Percentiles rank a stretch among this genome's conserved stretches.
These are phyloP conservation scores for Pyrus hybrid DNA, from an alignment of 331 rosid species.

Conservation along the genomic window DNA sequence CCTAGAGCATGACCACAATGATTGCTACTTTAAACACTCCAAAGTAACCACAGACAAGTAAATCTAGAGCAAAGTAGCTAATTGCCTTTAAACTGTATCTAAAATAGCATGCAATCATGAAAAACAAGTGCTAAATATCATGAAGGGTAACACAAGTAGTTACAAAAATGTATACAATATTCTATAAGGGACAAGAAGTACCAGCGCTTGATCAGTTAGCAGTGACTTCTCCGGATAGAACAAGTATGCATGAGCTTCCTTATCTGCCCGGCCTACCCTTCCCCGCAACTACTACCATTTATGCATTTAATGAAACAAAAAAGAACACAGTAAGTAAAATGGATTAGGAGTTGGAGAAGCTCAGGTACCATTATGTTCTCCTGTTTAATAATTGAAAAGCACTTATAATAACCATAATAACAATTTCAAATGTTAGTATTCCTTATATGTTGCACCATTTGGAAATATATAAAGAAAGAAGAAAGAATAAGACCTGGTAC, in stretches of 20 bases:
- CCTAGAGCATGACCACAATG: slow-evolving; percentile 44
- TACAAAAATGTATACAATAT: not conserved
- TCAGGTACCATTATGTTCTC: not conserved
- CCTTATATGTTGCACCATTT: not conserved
- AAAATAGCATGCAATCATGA: not conserved
- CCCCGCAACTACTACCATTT: slow-evolving; percentile 74
- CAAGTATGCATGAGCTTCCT: slow-evolving; percentile 90
- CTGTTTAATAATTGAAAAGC: not conserved
- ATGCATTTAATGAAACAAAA: not conserved
- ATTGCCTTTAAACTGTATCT: not conserved
- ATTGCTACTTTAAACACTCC: slow-evolving; percentile 15
- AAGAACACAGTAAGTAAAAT: not conserved
- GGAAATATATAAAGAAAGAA: slow-evolving; percentile 3
- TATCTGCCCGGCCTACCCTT: slow-evolving; percentile 95
- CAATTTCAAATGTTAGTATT: not conserved
- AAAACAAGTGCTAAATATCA: not conserved
- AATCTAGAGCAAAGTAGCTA: slow-evolving; percentile 4
- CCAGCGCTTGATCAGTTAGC: slow-evolving; percentile 79
- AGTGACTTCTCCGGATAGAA: slow-evolving; percentile 76
- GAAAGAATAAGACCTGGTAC: slow-evolving; percentile 68
- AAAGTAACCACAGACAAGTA: not conserved
- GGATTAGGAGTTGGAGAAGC: not conserved
- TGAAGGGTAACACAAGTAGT: not conserved
- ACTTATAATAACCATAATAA: not conserved
- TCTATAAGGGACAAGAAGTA: slow-evolving; percentile 19